Conservation (phyloP, 495 filamentous ascomycete species). For the Astrocystis sublimbata region DNA sequence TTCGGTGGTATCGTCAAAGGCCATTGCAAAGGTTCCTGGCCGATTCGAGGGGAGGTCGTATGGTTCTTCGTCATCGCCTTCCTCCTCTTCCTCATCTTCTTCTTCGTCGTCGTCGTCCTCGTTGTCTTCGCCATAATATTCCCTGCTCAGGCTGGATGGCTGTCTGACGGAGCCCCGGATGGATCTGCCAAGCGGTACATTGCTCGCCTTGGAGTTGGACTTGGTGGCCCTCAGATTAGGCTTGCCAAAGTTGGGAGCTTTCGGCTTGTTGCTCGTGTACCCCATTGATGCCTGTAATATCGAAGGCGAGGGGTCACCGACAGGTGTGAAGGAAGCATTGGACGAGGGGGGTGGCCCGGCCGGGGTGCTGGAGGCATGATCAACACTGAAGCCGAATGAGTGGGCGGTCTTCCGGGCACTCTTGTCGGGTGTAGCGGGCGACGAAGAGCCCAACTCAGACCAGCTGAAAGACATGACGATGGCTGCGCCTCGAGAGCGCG, state of each 20-base stretch:
- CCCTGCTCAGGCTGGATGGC: constrained; percentile 38
- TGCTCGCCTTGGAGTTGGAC: constrained; percentile 36
- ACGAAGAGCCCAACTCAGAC: constrained; percentile 31
- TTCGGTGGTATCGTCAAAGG: constrained; percentile 31
- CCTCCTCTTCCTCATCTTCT: constrained; percentile 27
- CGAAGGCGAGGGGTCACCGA: constrained; percentile 64
- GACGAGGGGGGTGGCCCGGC: constrained; percentile 68
- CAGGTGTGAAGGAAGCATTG: constrained; percentile 70
- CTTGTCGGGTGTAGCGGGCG: constrained; percentile 40
- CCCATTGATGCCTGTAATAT: constrained; percentile 67
- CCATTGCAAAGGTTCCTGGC: constrained; percentile 28
- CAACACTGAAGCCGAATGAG: constrained; percentile 28
- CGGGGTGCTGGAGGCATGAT: constrained; percentile 73
- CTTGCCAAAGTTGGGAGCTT: constrained; percentile 46
- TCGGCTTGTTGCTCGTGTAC: constrained; percentile 44
- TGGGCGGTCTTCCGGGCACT: constrained; percentile 26
- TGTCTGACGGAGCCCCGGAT: constrained; percentile 40
- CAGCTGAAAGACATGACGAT: constrained; percentile 40
- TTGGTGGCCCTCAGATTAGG: constrained; percentile 41
- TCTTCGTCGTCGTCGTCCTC: constrained; percentile 32
- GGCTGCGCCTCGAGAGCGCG: constrained; percentile 11
- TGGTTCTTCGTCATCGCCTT: constrained; percentile 20
- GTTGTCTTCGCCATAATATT: constrained; percentile 38
- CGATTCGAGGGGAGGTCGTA: constrained; percentile 33
- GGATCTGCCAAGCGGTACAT: constrained; percentile 44